Base-by-base conservation (phyloP, 1,284 basidiomycete genomes). In the Marasmius oreades region DNA sequence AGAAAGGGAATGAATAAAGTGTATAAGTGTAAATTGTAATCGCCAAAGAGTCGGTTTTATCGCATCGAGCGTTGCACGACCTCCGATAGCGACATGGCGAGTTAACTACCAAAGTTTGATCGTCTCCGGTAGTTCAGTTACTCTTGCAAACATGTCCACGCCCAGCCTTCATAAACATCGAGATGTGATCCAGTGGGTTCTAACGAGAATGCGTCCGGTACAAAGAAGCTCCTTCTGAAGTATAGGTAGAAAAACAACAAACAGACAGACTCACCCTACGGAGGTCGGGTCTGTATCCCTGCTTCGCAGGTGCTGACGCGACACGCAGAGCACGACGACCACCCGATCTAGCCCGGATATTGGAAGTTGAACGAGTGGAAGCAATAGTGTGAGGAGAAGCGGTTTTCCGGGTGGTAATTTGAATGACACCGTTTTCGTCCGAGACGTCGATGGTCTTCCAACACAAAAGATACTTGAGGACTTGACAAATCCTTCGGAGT, bases 101-200 rank as follows among this genome's bases (percentile, higher is more conserved):
- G 75, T 61, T 80, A 68, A 74, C 75, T 73, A 69, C 67, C 65
- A 72, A 72, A 75, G 77, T 79, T 86, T 86, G 84, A 86, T 87
- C 84, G 78, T 66, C 76, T 73, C 73, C 67, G 66, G 61, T 66
- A 69, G 69, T 72, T 68, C 64, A 66, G 70, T 69, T 73, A 59
- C 77, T 91, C 70, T 91, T 82, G 88, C 88, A 91, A 80, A 84
- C 87, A 75, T 88, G 85, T 90, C 89, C 86, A 90, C 88, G 81
- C 89, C 88, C 86, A 80, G 75, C 87, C 79, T 85, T 90, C 87
- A 84, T 83, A 46, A 31, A 69, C 71, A 74, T 77, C 76, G 73
- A 67, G 73, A 77, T 71, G 63, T 60, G 69, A 78, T 89, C 86
- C 87, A 84, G 87, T 74, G 82, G 85, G 81, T 85, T 85, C 84